Base-by-base conservation (phyloP, 1,284 basidiomycete species). In the Ceratorhiza oryzae-sativae region DNA sequence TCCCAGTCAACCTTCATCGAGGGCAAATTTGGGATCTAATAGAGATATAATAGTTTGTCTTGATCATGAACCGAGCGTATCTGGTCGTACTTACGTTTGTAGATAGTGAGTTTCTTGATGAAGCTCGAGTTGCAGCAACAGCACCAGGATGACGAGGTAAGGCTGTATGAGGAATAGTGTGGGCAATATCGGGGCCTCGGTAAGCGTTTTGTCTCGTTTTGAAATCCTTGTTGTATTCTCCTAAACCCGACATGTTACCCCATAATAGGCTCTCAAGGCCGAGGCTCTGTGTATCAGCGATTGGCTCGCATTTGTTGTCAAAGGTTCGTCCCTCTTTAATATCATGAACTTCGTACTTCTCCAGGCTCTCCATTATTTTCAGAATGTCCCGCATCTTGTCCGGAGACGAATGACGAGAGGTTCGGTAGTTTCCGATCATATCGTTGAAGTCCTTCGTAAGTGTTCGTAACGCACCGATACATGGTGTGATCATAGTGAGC, bases 401-500 rank as follows among this genome's bases (percentile, higher is more conserved):
- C 3, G 58, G 58, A 1, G 58, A 27, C 6, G 58, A 39, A 30
- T 45, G 58, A 9, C 10, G 23, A 4, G 41, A 18, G 10, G 36
- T 23, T 10, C 23, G 27, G 4, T 34, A 34, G 10, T 12, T 45
- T 5, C 60, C 42, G 10, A 62, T 20, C 60, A 62, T 62, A 6
- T 13, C 15, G 42, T n/a, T 48, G 3, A 62, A 32, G 42, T 62
- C 60, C 30, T 48, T 62, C 20, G 42, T 34, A 12, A 62, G 41
- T 2, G 60, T 18, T 18, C 41, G 27, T 5, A 62, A 23, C 18
- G 27, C 60, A n/a, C 42, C 60, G 5, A 62, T 39, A 39, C 60
- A 62, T 6, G 60, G 60, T 18, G 59, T 42, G n/a, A 62, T 46
- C 15, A 30, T 23, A 3, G 60, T 39, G 9, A 62, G 20, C 60